phyloP scores from a whole-genome alignment of 208 protist genomes.

The Trypanosomatidae sp. region DNA sequence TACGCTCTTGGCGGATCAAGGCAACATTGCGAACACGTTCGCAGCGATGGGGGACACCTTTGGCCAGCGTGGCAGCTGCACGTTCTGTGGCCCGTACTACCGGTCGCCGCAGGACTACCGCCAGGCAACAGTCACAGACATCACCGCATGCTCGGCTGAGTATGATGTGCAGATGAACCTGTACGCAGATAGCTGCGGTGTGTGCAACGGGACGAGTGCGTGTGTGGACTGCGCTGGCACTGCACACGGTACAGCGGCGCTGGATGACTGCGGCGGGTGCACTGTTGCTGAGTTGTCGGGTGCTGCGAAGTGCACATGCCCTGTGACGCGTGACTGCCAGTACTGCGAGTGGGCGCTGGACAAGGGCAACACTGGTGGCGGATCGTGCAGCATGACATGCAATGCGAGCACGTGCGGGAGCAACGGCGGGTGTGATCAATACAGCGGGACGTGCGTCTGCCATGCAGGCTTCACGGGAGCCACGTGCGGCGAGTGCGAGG shows the following conservation, averaged over 20 bases:
- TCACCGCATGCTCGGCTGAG: conserved; percentile 19
- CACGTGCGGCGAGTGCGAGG: conserved; percentile 16
- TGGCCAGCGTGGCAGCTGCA: conserved; percentile 40
- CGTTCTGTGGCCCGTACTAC: conserved; percentile 53
- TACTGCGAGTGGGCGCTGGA: conserved; percentile 36
- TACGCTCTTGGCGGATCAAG: conserved; percentile 25
- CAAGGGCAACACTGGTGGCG: conserved; percentile 4
- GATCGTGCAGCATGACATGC: conserved; percentile 14
- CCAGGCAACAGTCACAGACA: conserved; percentile 9
- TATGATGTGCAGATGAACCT: conserved; percentile 41
- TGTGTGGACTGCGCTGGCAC: conserved; percentile 43
- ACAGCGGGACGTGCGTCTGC: conserved; percentile 32
- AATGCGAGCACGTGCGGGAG: conserved; percentile 12
- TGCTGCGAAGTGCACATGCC: conserved; percentile 26
- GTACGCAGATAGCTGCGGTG: conserved; percentile 34
- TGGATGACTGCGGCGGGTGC: conserved; percentile 33
- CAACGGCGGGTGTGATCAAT: conserved; percentile 29
- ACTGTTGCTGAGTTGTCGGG: conserved; percentile 5
- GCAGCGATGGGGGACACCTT: conserved; percentile 31
- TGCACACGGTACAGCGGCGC: conserved; percentile 10
- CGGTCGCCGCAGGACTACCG: conserved; percentile 4
- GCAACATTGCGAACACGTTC: conserved; percentile 11
- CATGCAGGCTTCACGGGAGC: conserved; percentile 15
- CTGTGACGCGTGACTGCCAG: conserved; percentile 28
- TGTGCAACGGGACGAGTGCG: conserved; percentile 39